Conservation (phyloP, 257 asterid species). For the Mentha longifolia region DNA sequence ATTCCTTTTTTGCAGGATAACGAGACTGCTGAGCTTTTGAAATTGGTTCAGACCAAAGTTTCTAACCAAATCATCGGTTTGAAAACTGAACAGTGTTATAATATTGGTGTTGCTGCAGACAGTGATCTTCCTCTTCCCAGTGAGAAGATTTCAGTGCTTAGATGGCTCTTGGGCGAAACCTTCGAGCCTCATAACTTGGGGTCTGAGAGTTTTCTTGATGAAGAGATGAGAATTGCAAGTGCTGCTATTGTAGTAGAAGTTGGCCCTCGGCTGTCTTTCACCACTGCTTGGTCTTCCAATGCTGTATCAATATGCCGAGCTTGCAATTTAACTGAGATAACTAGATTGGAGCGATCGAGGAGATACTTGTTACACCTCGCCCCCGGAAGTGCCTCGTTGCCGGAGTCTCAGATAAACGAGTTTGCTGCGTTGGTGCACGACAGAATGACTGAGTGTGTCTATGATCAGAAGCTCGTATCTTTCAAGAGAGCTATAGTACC, state of each 20-base stretch:
- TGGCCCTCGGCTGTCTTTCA: conserved; percentile 89
- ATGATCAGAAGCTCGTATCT: conserved; percentile 68
- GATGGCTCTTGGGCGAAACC: conserved; percentile 90
- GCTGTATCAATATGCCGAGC: conserved; percentile 91
- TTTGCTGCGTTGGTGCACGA: conserved; percentile 86
- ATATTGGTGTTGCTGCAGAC: conserved; percentile 74
- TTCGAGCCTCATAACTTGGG: conserved; percentile 67
- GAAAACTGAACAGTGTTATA: conserved; percentile 71
- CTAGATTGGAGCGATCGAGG: conserved; percentile 79
- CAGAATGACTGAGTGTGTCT: conserved; percentile 90
- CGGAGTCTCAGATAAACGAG: conserved; percentile 65
- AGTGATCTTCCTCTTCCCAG: conserved; percentile 56
- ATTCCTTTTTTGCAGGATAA: conserved; percentile 33
- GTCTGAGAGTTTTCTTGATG: conserved; percentile 65
- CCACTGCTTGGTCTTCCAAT: conserved; percentile 96
- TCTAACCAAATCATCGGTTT: conserved; percentile 33
- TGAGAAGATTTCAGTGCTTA: conserved; percentile 65
- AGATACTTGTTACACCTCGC: conserved; percentile 65
- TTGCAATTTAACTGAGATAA: conserved; percentile 75
- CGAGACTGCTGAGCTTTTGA: conserved; percentile 39
- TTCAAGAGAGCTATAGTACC: conserved; percentile 70
- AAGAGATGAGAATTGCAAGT: conserved; percentile 40
- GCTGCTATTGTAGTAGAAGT: conserved; percentile 70
- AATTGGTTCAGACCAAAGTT: conserved; percentile 33
- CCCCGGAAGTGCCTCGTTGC: conserved; percentile 53